Evolutionary conservation across 2,329 filamentous ascomycete species (phyloP).

Genomic region (Aspergillus sclerotialis): DNA sequence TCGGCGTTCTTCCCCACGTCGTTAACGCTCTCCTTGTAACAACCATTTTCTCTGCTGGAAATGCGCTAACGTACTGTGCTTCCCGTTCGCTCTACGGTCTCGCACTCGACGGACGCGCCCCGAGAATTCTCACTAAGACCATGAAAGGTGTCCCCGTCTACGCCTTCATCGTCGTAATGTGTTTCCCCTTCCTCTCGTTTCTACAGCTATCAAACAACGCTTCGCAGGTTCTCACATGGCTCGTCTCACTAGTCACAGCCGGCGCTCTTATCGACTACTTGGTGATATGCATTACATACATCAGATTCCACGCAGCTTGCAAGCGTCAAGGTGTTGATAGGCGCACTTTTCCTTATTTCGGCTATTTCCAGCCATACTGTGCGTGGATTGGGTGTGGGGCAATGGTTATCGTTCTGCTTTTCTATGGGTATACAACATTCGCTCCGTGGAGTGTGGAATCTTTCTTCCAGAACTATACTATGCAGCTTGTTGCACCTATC

Average conservation of each 20-base stretch:
- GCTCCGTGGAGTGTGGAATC: not conserved
- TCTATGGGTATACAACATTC: constrained; percentile 5
- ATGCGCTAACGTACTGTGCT: constrained; percentile 31
- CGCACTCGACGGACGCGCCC: constrained; percentile 33
- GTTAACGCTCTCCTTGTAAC: constrained; percentile 35
- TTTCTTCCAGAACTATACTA: constrained; percentile 3
- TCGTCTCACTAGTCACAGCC: constrained; percentile 17
- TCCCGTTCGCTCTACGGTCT: constrained; percentile 33
- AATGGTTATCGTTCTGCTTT: constrained; percentile 1
- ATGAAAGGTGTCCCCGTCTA: constrained; percentile 49
- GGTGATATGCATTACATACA: constrained; percentile 60
- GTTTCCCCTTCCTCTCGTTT: not conserved
- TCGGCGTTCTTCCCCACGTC: constrained; percentile 29
- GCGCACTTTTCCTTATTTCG: too few species aligned
- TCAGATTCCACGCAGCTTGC: constrained; percentile 62
- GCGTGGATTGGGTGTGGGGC: constrained; percentile 16
- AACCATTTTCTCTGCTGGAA: constrained; percentile 38
- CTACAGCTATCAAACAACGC: constrained; percentile 52
- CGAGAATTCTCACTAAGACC: constrained; percentile 30
- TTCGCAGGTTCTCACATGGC: constrained; percentile 49
- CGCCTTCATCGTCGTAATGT: constrained; percentile 38
- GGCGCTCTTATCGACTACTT: constrained; percentile 16
- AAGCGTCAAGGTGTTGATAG: constrained; percentile 60
- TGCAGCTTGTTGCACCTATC: constrained; percentile 1
- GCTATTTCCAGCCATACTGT: constrained; percentile 51